Conservation (phyloP, 257 asterid species). For the Primulina tabacum region DNA sequence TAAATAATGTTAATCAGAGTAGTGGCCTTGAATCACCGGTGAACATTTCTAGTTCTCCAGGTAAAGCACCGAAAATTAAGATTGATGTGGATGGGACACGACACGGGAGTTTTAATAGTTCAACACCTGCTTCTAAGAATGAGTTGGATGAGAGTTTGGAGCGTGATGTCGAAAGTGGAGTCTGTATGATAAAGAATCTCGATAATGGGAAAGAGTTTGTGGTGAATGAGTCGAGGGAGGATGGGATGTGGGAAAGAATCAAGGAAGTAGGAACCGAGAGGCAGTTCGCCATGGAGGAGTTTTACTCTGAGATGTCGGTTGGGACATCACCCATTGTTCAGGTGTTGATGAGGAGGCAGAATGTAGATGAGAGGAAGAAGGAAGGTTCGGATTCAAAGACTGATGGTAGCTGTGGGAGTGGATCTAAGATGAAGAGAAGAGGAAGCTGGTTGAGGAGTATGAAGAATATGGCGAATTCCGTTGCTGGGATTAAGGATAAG, state of each 20-base stretch:
- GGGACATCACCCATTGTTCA: conserved; percentile 98
- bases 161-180: conserved; percentile 35
- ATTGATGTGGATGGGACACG: conserved; percentile 24
- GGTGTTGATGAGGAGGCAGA: conserved; percentile 94
- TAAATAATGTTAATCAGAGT: conserved; percentile 24
- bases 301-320: conserved; percentile 72
- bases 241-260: conserved; percentile 87
- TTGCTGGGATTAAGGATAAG: conserved; percentile 66
- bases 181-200: conserved; percentile 81
- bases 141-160: conserved; percentile 31
- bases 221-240: conserved; percentile 89
- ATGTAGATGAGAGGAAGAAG: conserved; percentile 70
- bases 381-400: conserved; percentile 46
- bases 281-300: conserved; percentile 90
- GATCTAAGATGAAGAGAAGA: conserved; percentile 61
- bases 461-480: conserved; percentile 70
- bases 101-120: conserved; percentile 27
- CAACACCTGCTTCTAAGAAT: conserved; percentile 11
- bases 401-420: conserved; percentile 53
- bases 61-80: conserved; percentile 45
- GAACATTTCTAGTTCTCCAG: conserved; percentile 33
- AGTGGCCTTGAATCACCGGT: conserved; percentile 27
- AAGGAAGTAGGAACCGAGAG: conserved; percentile 91
- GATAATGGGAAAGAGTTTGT: conserved; percentile 94
- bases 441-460: conserved; percentile 85